Base-by-base conservation (phyloP, 805 yeast genomes). In the Torulaspora indica region DNA sequence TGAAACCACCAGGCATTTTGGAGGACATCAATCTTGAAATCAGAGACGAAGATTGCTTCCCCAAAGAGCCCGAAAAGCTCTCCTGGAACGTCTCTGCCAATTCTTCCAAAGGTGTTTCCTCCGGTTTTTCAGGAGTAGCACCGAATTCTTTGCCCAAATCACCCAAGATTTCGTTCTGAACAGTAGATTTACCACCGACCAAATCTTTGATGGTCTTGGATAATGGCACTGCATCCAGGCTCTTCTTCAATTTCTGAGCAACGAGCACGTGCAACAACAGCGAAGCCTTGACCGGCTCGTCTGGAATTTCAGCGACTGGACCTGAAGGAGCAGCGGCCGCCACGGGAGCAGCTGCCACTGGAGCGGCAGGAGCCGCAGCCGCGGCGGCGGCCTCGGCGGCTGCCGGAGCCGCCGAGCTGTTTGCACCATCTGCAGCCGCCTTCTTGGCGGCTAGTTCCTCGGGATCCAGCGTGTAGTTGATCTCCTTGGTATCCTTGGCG, bases 1-100 rank as follows among this genome's bases (percentile, higher is more conserved):
- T 85, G 71, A 91, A 93, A 15, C 99, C 99, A 77, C 99, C 99
- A 43, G 99, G 98, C 98, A 93, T 93, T 74, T 93, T 93, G 23
- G 97, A 84, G 8, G 98, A 82, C 74, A 90, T 85, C 62, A 93
- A 76, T 71, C 97, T 83, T 51, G 95, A 86, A 52, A 91, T 75
- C 60, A 93, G 77, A 23, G 96, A 84, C 30, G 89, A 71, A 1
- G 98, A 84, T 61, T 90, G 95, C 69, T 93, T 93, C 67, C 99
- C 99, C 55, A 93, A 78, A 53, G 80, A 76, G 56, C 98, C 98
- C 54, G 72, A 64, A 74, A 88, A 93, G 22, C 90, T 73, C 53
- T 88, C 96, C 73, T 91, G 96, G 79, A 93, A 87, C 59, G 79
- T 82, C 63, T 88, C 98, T 38, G 98, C 97, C 66, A 93, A 80